Evolutionary conservation across 352 stramenopile species (phyloP).

Genomic region (Pythium chondricola): DNA sequence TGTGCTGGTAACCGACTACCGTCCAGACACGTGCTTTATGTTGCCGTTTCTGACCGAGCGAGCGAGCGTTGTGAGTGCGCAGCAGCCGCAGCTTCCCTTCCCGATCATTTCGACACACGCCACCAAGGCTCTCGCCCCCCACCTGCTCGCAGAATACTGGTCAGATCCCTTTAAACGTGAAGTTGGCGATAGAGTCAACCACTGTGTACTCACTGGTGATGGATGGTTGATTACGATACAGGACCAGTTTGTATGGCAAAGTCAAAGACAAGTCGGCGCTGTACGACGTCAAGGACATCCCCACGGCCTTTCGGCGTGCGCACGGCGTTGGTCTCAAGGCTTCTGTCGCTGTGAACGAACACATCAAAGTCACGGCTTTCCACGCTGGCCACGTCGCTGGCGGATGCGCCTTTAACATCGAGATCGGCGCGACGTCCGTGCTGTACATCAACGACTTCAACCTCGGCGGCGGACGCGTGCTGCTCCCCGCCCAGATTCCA

Average conservation of each 20-base stretch:
- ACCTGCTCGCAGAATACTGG: conserved; percentile 73
- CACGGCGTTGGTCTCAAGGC: conserved; percentile 49
- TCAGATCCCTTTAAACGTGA: too few species aligned
- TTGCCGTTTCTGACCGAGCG: conserved; percentile 69
- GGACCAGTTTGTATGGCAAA: conserved; percentile 35
- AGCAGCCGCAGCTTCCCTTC: conserved; percentile 23
- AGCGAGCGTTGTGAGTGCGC: conserved; percentile 23
- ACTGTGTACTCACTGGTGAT: not conserved
- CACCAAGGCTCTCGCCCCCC: conserved; percentile 63
- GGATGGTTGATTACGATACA: conserved; percentile 10
- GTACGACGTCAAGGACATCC: conserved; percentile 62
- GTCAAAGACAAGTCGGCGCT: conserved; percentile 37
- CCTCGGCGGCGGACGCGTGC: conserved; percentile 55
- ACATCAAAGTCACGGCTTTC: conserved; percentile 75
- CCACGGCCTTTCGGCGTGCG: conserved; percentile 38
- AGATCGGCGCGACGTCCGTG: conserved; percentile 65
- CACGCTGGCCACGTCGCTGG: conserved; percentile 74
- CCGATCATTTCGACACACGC: conserved; percentile 69
- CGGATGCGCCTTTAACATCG: conserved; percentile 70
- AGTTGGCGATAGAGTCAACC: too few species aligned
- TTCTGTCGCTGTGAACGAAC: conserved; percentile 46
- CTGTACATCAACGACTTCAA: conserved; percentile 81
- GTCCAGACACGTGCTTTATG: conserved; percentile 62
- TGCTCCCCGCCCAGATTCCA: conserved; percentile 66
- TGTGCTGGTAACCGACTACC: conserved; percentile 65